phyloP scores from a whole-genome alignment of 225 moss, liverwort and hornwort species.

The Straminergon stramineum region DNA sequence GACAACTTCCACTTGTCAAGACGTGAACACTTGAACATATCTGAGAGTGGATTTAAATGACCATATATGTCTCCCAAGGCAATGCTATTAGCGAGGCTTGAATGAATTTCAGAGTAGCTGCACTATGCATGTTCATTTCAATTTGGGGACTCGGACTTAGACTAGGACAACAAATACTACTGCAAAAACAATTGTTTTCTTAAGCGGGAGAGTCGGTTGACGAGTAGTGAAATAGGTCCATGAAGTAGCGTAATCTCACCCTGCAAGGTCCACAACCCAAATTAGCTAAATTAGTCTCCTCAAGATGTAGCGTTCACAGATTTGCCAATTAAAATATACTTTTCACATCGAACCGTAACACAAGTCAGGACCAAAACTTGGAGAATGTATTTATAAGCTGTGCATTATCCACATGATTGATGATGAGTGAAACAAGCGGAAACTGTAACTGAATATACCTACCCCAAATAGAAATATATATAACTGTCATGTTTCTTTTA shows the following conservation, averaged over 20 bases:
- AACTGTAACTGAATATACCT: not conserved
- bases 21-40: not conserved
- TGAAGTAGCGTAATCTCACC: constrained; percentile 15
- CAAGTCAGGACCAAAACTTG: not conserved
- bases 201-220: not conserved
- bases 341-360: not conserved
- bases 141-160: not conserved
- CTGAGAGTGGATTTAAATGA: not conserved
- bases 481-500: too few relatives aligned
- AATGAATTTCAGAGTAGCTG: not conserved
- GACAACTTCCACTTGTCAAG: not conserved
- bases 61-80: not conserved
- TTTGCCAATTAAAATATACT: not conserved
- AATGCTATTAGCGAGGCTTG: not conserved
- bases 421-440: not conserved
- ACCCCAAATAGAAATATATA: not conserved
- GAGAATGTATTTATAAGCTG: not conserved
- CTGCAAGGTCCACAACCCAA: constrained; percentile 19
- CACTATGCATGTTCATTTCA: not conserved
- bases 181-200: not conserved
- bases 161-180: not conserved
- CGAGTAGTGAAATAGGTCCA: not conserved
- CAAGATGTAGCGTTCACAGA: not conserved
- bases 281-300: not conserved
- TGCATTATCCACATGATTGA: not conserved